A percentile compares a stretch with the other conserved stretches of the same genome.
phyloP scores from a whole-genome alignment of 2,329 filamentous ascomycete genomes.

The Fusarium nodosum region DNA sequence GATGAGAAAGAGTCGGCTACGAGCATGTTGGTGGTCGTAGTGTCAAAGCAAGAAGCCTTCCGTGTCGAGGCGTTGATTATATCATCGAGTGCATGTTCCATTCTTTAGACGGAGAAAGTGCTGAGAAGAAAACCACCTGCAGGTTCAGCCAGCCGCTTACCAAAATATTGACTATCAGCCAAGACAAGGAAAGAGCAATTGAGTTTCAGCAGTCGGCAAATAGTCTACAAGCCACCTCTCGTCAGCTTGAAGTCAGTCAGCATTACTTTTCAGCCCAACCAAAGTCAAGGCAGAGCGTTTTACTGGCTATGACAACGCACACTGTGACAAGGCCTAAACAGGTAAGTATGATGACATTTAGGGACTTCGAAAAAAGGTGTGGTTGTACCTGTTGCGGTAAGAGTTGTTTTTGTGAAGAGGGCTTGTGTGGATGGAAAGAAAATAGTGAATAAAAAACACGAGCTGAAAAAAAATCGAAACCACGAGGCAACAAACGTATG shows the following conservation, averaged over 20 bases:
- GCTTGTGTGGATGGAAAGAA: slow-evolving; percentile 5
- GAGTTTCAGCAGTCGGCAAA: slow-evolving; percentile 21
- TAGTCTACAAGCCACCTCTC: slow-evolving; percentile 34
- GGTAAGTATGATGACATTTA: slow-evolving; percentile 8
- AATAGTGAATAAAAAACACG: slow-evolving; percentile 21
- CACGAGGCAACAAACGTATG: slow-evolving; percentile 23
- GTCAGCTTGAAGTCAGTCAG: slow-evolving; percentile 42
- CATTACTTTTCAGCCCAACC: slow-evolving; percentile 24
- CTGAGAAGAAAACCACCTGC: background rate
- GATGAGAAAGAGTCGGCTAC: slow-evolving; percentile 2
- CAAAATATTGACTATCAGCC: slow-evolving; percentile 1
- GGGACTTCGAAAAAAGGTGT: slow-evolving; percentile 19
- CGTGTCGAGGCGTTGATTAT: background rate
- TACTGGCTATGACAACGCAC: slow-evolving; percentile 29
- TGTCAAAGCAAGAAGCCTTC: background rate
- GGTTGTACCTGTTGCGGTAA: slow-evolving; percentile 36
- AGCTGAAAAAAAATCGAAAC: slow-evolving; percentile 28
- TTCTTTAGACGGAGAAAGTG: background rate
- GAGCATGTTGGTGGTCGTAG: background rate
- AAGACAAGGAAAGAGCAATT: slow-evolving; percentile 10
- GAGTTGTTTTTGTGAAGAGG: background rate
- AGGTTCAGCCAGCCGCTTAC: slow-evolving; percentile 28
- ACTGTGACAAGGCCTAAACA: slow-evolving; percentile 8
- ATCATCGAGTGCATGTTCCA: background rate
- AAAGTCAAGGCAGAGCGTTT: slow-evolving; percentile 23